Evolutionary conservation across 2,329 filamentous ascomycete species (phyloP), one percentile per base, ranked within the genome.

Genomic region (Gaeumannomyces sp.): DNA sequence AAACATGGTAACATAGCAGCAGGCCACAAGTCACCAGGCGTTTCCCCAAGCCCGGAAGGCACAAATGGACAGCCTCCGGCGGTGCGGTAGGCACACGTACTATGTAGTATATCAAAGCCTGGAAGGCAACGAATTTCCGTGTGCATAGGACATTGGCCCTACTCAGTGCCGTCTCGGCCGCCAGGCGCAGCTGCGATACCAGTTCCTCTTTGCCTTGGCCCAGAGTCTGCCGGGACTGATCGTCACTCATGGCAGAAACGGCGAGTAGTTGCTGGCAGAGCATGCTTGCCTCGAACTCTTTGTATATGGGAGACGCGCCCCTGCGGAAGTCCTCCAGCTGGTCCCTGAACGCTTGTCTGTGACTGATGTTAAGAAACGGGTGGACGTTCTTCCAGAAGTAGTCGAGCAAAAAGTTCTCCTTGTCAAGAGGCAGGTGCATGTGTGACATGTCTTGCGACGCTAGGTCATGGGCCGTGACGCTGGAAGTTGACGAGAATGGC

Each of bases 271-370:
- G 33, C 31, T 35, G n/a, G 19, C 29, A 25, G 33, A 62, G 5
- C 29, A 45, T 62, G 60, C 27, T 28, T n/a, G 60, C 60, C 35
- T 62, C 33, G 14, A 62, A 27, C 38, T 62, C 60, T 29, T 45
- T 45, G 29, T 16, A 4, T 14, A 62, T 45, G 25, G n/a, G 33
- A 22, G 33, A 62, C 4, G 60, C 27, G 10, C 60, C 35, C 27
- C 60, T 45, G 31, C 60, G 60, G n/a, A 62, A 45, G 22, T 62
- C 60, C 16, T n/a, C 35, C 4, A 62, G 25, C 31, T 25, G n/a
- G n/a, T 28, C 25, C 13, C 38, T 13, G n/a, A 25, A 62, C 5
- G 60, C 27, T 35, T 62, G 33, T 22, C 33, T 13, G 60, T 62
- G 60, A 22, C 8, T 50, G n/a, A 22, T 13, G 31, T 38, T 62